Base-by-base conservation (phyloP, 768 basidiomycete genomes). In the Tricholoma furcatifolium region DNA sequence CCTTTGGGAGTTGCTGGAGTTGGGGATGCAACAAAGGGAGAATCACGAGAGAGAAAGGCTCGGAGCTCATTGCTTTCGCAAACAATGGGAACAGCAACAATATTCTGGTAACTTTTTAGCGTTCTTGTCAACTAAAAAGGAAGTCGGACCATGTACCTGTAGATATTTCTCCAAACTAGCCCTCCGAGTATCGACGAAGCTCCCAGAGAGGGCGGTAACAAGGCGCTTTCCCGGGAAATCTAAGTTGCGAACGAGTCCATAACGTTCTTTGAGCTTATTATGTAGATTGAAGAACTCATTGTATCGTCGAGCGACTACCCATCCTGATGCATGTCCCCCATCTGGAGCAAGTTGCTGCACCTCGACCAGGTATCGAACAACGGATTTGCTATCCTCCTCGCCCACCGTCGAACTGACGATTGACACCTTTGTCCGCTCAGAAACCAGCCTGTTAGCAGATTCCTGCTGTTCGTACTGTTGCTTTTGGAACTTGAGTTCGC, bases 201-300 rank as follows among this genome's bases (percentile, higher is more conserved):
- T 87, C n/a, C 83, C 84, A 17, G 93, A 91, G 47, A 97, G 74
- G n/a, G 86, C 80, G 4, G 91, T 80, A 10, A 98, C 93, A 10
- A 98, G 75, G n/a, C 88, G 82, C 69, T 98, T 98, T 0, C 91
- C 89, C 3, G 97, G 97, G 60, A 99, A 89, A 58, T 98, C 94
- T 43, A 94, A 76, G 54, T 77, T 76, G 57, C 82, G 80, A 20
- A 90, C 86, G 7, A 81, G 58, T 8, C 72, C 67, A 61, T 87
- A 87, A 41, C 83, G 81, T 43, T 97, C 97, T 53, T 85, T 81
- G 46, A 99, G 71, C 54, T 87, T 86, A 62, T 84, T 88, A 64
- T 97, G 91, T 79, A 98, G 87, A 49, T 80, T 86, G 56, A 88
- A 79, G 67, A 99, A 99, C 64, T 98, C 95, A 67, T 94, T 97